These are phyloP conservation scores for Aegilops bicornis DNA, from an alignment of 176 grass and related monocot species.

Conservation along the genomic window DNA sequence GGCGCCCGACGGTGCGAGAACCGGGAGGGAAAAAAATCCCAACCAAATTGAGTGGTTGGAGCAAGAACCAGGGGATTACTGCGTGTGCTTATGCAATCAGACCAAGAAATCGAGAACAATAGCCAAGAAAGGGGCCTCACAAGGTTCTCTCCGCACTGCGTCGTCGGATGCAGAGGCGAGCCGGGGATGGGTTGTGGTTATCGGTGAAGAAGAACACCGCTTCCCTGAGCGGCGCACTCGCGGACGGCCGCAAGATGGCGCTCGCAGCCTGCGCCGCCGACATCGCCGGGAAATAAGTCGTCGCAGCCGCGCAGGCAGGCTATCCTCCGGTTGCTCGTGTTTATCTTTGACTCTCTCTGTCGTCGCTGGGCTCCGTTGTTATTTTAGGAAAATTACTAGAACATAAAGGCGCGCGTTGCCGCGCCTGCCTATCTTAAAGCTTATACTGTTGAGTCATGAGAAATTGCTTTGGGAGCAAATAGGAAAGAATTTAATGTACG, in stretches of 20 bases:
- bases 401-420: too few species aligned
- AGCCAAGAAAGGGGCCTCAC: slow-evolving; percentile 35
- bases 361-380: background rate
- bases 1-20: background rate
- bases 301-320: background rate
- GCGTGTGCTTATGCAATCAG: background rate
- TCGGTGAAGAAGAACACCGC: background rate
- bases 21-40: background rate
- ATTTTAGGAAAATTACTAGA: background rate
- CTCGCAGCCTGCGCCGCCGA: slow-evolving; percentile 10
- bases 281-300: slow-evolving; percentile 30
- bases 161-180: slow-evolving; percentile 28
- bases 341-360: background rate
- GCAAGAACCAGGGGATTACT: background rate
- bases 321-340: background rate
- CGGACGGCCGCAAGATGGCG: slow-evolving; percentile 2
- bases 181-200: background rate
- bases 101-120: background rate
- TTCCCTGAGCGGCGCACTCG: background rate
- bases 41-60: background rate
- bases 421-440: too few species aligned
- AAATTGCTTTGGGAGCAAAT: too few species aligned
- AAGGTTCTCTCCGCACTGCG: slow-evolving; percentile 11
- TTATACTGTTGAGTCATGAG: too few species aligned
- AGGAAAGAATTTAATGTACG: too few species aligned